Base-by-base conservation (phyloP, 2,329 filamentous ascomycete genomes). In the Pyrenophora seminiperda region DNA sequence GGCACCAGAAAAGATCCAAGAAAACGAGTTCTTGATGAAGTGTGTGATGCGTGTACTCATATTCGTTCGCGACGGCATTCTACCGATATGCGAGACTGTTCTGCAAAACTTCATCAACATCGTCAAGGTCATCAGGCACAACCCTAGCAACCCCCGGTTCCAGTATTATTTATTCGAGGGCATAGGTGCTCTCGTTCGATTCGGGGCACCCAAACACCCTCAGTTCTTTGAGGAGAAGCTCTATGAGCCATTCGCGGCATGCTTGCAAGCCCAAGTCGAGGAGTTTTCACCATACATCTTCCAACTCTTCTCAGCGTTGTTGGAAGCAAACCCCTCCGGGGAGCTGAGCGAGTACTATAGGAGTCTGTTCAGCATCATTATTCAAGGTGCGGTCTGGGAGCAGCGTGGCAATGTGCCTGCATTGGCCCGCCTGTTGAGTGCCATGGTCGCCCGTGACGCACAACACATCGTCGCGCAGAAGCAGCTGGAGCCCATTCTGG, bases 101-200 rank as follows among this genome's bases (percentile, higher is more conserved):
- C 77, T 97, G 44, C 83, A 84, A 43, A 91, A 95, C 71, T 83
- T 99, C 51, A 85, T 96, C 67, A 87, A 83, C 54, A 97, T 99
- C 64, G 96, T 92, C 40, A 88, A 89, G 65, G 87, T 96, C 61
- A 97, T 97, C 74, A 88, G 91, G 68, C 84, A 88, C 62, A 99
- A 99, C 73, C 94, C 94, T 0, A 97, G 92, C 77, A 99, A 99
- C 74, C 94, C 94, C 2, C 85, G 91, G 10, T 99, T 99, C 77
- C 97, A 97, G 76, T 99, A 99, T 78, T 99, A 93, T 74, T 91
- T 96, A 71, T 99, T 99, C 57, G 94, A 99, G 77, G 90, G 91
- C 3, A 78, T 99, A 37, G 94, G 94, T 27, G 93, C 94, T 13
- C 81, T 99, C 39, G 89, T 97, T 47, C 85, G 87, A 70, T 90